A percentile compares a stretch with the other conserved stretches of the same genome.
Conservation (phyloP, 2,329 filamentous ascomycete species). For the Parascedosporium putredinis region DNA sequence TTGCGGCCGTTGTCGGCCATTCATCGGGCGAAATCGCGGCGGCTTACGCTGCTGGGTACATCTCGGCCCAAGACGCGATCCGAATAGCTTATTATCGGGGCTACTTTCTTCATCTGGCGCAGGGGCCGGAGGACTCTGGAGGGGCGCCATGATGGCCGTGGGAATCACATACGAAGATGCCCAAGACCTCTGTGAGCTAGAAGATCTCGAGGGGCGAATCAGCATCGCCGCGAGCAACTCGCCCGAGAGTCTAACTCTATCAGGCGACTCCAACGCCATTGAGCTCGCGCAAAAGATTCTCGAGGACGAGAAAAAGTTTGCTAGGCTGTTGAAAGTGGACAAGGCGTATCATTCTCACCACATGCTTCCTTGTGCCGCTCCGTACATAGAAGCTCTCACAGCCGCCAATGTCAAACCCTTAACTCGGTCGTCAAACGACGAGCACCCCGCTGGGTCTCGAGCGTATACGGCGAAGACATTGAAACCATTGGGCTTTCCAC, state of each 20-base stretch:
- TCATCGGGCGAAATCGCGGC: constrained; percentile 39
- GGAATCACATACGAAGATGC: neutral
- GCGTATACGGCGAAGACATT: neutral
- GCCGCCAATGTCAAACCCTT: constrained; percentile 12
- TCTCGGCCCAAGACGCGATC: constrained; percentile 19
- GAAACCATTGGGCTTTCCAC: neutral
- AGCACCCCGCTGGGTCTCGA: constrained; percentile 6
- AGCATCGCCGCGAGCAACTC: constrained; percentile 27
- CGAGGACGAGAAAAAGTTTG: constrained; percentile 12
- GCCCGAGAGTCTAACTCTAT: constrained; percentile 23
- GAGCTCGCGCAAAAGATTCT: constrained; percentile 1
- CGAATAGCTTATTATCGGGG: constrained; percentile 23
- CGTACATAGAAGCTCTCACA: constrained; percentile 14
- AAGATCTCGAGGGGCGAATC: constrained; percentile 11
- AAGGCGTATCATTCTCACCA: constrained; percentile 21
- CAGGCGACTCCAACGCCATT: constrained; percentile 19
- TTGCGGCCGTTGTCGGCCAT: constrained; percentile 31
- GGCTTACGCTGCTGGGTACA: constrained; percentile 26
- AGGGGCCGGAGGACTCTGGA: constrained; percentile 5
- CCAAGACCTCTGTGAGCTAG: constrained; percentile 6
- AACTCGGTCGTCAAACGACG: constrained; percentile 8
- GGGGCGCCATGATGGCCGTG: constrained; percentile 22
- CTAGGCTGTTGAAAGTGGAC: constrained; percentile 12
- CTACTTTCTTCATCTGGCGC: constrained; percentile 5
- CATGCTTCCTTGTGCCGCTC: constrained; percentile 17